These are phyloP conservation scores for Thalassiosira profunda DNA, from an alignment of 108 stramenopile species.

Conservation along the genomic window DNA sequence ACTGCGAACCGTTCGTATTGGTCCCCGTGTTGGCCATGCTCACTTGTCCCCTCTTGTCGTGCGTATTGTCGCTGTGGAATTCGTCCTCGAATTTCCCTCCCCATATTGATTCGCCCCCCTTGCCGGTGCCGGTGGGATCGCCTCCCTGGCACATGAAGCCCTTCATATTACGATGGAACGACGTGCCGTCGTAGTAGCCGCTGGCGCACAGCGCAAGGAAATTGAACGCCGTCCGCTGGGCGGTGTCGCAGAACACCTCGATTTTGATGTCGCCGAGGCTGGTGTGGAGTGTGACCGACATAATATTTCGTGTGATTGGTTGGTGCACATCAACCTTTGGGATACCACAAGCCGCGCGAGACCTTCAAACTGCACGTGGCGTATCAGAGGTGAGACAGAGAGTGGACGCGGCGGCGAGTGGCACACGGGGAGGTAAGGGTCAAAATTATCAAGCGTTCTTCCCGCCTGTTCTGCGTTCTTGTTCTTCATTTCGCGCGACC, in stretches of 20 bases:
- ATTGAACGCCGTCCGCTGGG: conserved; percentile 92
- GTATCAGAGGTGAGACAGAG: no score
- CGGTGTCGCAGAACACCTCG: conserved; percentile 97
- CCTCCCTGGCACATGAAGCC: conserved; percentile 98
- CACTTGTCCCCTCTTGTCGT: conserved; percentile 91
- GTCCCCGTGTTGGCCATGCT: conserved; percentile 96
- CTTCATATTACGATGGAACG: conserved; percentile 95
- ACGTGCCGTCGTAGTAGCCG: conserved; percentile 93
- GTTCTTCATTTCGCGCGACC: no score
- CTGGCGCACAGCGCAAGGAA: conserved; percentile 90
- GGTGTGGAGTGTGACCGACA: conserved; percentile 97
- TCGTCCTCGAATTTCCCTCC: conserved; percentile 96
- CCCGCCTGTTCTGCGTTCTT: no score
- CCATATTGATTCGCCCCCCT: conserved; percentile 97
- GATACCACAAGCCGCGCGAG: no score
- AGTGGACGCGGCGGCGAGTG: no score
- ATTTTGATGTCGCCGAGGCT: conserved; percentile 93
- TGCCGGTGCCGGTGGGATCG: conserved; percentile 94
- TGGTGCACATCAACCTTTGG: no score
- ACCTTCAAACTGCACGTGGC: no score
- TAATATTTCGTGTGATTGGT: conserved; percentile 19
- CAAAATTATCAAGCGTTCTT: no score
- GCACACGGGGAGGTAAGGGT: no score
- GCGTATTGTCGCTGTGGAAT: conserved; percentile 91
- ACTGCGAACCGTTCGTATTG: conserved; percentile 89